phyloP scores from a whole-genome alignment of 2,329 filamentous ascomycete species.

The Bipolaris oryzae region DNA sequence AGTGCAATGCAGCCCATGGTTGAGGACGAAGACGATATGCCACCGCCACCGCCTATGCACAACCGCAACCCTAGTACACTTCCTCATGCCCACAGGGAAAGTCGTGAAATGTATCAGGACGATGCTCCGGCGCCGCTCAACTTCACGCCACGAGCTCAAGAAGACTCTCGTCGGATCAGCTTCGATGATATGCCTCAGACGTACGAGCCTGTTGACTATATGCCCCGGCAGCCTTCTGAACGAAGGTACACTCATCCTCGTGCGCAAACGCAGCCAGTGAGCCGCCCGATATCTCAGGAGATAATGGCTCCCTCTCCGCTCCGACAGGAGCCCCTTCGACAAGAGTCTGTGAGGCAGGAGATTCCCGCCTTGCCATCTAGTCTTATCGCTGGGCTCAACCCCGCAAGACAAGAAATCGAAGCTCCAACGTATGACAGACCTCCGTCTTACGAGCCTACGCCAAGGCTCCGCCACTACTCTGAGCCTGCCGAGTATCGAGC shows the following conservation, averaged over 20 bases:
- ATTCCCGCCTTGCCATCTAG: slow-evolving; percentile 33
- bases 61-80: slow-evolving; percentile 43
- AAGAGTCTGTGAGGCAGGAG: slow-evolving; percentile 42
- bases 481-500: slow-evolving; percentile 43
- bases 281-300: slow-evolving; percentile 44
- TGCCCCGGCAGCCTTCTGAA: slow-evolving; percentile 32
- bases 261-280: slow-evolving; percentile 25
- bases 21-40: slow-evolving; percentile 65
- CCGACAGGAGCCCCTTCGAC: slow-evolving; percentile 24
- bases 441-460: slow-evolving; percentile 28
- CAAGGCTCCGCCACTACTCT: slow-evolving; percentile 41
- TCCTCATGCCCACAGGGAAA: slow-evolving; percentile 33
- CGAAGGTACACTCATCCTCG: slow-evolving; percentile 44
- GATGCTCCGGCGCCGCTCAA: slow-evolving; percentile 45
- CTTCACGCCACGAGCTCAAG: slow-evolving; percentile 33
- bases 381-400: slow-evolving; percentile 41
- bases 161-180: slow-evolving; percentile 29
- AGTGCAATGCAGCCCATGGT: slow-evolving; percentile 66
- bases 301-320: slow-evolving; percentile 37
- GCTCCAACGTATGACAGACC: slow-evolving; percentile 30
- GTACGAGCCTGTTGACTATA: slow-evolving; percentile 33
- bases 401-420: slow-evolving; percentile 33
- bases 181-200: slow-evolving; percentile 37
- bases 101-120: slow-evolving; percentile 27
- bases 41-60: slow-evolving; percentile 49